Base-by-base conservation (phyloP, 495 filamentous ascomycete species). In the Chaetomium cochliodes region DNA sequence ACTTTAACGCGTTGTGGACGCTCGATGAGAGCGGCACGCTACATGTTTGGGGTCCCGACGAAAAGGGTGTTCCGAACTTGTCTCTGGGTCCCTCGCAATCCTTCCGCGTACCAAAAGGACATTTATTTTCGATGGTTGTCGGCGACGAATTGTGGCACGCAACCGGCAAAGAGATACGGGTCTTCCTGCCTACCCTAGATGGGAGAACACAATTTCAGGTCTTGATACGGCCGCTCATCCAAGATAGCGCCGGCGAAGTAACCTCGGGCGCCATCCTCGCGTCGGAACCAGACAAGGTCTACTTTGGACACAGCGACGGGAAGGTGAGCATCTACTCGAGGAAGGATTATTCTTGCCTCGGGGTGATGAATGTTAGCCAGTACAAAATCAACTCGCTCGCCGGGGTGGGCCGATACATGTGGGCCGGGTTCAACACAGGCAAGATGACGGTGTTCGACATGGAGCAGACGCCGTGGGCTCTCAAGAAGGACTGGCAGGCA, bases 361-460 rank as follows among this genome's bases (percentile, higher is more conserved):
- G 84, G 20, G 82, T 96, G 30, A 79, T 97, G 57, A 96, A 84
- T 69, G 85, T 96, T 65, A 98, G 92, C 75, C 83, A 92, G 5
- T 98, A 97, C 81, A 98, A 97, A 77, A 93, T 98, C 76, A 97
- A 91, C 70, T 89, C 90, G 30, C 82, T 98, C 30, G 85, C 85
- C 20, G 90, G 92, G 9, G 90, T 92, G 11, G 93, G 92, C 0
- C 85, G 87, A 65, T 85, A 92, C 73, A 83, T 98, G 11, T 98
- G 94, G 94, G 92, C 92, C 41, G 96, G 87, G 8, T 98, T 92
- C 76, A 96, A 92, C 71, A 96, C 89, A 3, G 94, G 94, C n/a
- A 96, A 90, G 86, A 87, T 96, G 33, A 92, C 91, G 66, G 90
- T 98, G 15, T 98, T 97, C 72, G 93, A 98, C 71, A 89, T 91